Conservation (phyloP, 1,284 basidiomycete genomes). For the Rhodotorula sp. region DNA sequence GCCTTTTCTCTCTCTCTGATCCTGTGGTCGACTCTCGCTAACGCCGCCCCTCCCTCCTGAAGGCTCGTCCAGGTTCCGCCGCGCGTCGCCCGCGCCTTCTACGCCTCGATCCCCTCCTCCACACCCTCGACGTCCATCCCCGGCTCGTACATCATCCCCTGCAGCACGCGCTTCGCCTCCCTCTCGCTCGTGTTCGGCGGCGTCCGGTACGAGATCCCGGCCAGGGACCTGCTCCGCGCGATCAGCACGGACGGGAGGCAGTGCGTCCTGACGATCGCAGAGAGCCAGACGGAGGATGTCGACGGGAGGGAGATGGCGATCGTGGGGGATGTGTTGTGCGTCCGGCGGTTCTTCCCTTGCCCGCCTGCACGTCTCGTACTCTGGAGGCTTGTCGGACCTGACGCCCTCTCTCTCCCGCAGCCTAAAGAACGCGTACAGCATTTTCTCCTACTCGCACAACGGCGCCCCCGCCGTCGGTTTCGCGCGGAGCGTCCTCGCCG, state of each 20-base stretch:
- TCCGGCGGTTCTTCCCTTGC: not conserved
- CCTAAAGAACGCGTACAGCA: constrained; percentile 34
- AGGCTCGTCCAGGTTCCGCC: constrained; percentile 28
- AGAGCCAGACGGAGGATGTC: constrained; percentile 11
- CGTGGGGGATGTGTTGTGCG: constrained; percentile 21
- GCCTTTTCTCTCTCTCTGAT: not conserved
- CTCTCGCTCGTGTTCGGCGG: constrained; percentile 18
- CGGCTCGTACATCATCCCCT: constrained; percentile 20
- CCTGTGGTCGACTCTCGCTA: too few species aligned
- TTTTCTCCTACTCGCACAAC: constrained; percentile 40
- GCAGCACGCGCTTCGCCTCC: constrained; percentile 10
- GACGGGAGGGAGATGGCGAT: constrained; percentile 6
- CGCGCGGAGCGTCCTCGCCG: constrained; percentile 19
- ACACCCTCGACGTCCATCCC: too few species aligned
- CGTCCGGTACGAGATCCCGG: constrained; percentile 18
- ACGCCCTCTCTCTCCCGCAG: not conserved
- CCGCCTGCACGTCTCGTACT: not conserved
- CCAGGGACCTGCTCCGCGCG: constrained; percentile 21
- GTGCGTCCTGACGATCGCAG: constrained; percentile 22
- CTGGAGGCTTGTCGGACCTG: not conserved
- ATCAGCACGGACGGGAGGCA: constrained; percentile 12
- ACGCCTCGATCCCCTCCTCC: constrained; percentile 11
- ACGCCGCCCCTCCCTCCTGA: not conserved
- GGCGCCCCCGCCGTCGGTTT: constrained; percentile 38
- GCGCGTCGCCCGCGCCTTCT: constrained; percentile 12